Evolutionary conservation across 2,329 filamentous ascomycete species (phyloP), one percentile per base, ranked within the genome.

Genomic region (Aureobasidium sp.): DNA sequence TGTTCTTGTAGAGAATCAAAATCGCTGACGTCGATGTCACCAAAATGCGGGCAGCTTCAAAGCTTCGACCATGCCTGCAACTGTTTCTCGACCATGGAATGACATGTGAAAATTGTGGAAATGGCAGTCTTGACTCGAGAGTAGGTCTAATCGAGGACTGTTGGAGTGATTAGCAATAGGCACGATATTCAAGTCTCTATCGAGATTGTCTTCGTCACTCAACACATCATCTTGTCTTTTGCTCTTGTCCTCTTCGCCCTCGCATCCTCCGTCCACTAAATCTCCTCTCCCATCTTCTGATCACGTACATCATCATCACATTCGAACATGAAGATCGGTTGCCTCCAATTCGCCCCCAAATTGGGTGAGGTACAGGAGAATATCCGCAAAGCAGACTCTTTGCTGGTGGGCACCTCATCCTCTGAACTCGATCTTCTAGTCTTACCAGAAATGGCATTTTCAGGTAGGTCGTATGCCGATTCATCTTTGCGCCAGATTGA

Each of bases 401-500:
- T 92, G 4, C 75, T 93, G 12, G 78, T 74, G 20, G 75, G 79
- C 0, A 1, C 75, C 62, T 39, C 59, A 49, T 51, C 63, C 25
- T 22, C 45, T 9, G 64, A 80, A n/a, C 70, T 92, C 1, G 87
- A 91, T 69, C 79, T 92, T 34, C 77, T 94, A 0, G 84, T 93
- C 0, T 75, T 93, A 0, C 89, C 90, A 0, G 90, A 93, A 70
- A 76, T 93, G 72, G 87, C 89, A 1, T 91, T 93, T 70, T 82
- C 84, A 62, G 87, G 87, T 89, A 74, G 29, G 34, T 27, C 9
- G 25, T 17, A 27, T 15, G 5, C 9, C 3, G 5, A 2, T 27
- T 27, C 14, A 3, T n/a, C 9, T 39, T 48, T 6, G 6, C 9
- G 4, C 2, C 20, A 8, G 27, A 8, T 11, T 17, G 14, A 9